phyloP scores from a whole-genome alignment of 2,329 filamentous ascomycete genomes.

The Coniochaeta sp. region DNA sequence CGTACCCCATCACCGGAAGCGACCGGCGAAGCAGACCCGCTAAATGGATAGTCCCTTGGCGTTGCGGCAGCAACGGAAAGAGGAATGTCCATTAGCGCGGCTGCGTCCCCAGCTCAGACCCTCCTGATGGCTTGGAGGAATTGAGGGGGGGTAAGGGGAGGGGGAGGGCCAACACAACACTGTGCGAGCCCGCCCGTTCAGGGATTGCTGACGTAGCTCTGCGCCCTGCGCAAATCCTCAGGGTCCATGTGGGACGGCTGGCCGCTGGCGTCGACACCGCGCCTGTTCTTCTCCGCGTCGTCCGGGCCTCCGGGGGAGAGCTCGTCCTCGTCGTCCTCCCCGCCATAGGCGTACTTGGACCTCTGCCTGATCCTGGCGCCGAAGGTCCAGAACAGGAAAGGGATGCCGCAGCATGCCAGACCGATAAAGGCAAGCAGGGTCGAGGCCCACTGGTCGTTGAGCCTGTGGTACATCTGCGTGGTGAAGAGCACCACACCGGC shows the following conservation, averaged over 20 bases:
- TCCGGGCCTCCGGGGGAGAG: constrained; percentile 12
- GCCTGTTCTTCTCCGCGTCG: constrained; percentile 30
- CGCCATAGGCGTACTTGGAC: constrained; percentile 68
- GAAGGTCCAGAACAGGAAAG: constrained; percentile 73
- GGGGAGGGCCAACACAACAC: neutral
- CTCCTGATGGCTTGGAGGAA: too few relatives aligned
- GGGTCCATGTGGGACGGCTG: constrained; percentile 20
- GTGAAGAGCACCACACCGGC: constrained; percentile 73
- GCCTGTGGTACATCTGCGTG: constrained; percentile 67
- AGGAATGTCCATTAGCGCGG: too few relatives aligned
- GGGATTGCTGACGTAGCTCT: constrained; percentile 40
- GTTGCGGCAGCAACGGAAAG: too few relatives aligned
- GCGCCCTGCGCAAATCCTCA: constrained; percentile 32
- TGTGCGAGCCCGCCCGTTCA: constrained; percentile 12
- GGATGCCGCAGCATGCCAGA: constrained; percentile 73
- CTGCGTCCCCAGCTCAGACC: too few relatives aligned
- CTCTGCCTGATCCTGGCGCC: constrained; percentile 62
- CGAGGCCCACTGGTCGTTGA: constrained; percentile 72
- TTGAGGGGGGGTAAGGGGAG: too few relatives aligned
- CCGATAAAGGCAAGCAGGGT: constrained; percentile 66
- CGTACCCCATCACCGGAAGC: too few relatives aligned
- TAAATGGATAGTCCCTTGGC: too few relatives aligned
- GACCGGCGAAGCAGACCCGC: too few relatives aligned
- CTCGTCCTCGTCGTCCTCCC: constrained; percentile 37
- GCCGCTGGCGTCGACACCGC: constrained; percentile 13